phyloP scores from a whole-genome alignment of 768 basidiomycete species.

The Holtermannia corniformis region DNA sequence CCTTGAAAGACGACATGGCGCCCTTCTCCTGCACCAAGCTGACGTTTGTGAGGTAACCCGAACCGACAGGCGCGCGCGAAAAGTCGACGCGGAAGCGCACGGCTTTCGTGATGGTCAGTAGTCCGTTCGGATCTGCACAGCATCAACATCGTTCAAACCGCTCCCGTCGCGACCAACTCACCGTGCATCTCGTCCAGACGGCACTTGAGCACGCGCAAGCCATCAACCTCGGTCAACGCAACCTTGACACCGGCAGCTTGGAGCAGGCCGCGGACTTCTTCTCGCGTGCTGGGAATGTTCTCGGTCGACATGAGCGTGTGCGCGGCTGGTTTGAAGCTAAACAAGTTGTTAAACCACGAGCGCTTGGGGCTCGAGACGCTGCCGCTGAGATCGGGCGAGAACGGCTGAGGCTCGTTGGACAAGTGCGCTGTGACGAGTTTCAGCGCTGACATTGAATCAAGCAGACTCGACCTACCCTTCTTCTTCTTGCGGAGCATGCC shows the following conservation, averaged over 20 bases:
- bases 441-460: background rate
- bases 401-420: constrained; percentile 26
- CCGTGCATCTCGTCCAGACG: constrained; percentile 56
- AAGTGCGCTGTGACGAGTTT: background rate
- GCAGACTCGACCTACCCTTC: constrained; percentile 10
- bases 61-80: constrained; percentile 41
- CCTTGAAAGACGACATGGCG: constrained; percentile 68
- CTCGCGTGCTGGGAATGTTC: constrained; percentile 53
- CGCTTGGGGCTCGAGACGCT: constrained; percentile 46
- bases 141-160: background rate
- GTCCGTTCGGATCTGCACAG: constrained; percentile 47
- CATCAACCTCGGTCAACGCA: constrained; percentile 55
- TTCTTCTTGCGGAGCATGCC: constrained; percentile 34
- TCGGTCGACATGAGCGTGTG: constrained; percentile 44
- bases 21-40: constrained; percentile 76
- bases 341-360: constrained; percentile 79
- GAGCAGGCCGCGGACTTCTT: constrained; percentile 64
- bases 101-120: constrained; percentile 54
- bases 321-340: constrained; percentile 63
- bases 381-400: constrained; percentile 20
- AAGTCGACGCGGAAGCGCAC: constrained; percentile 79
- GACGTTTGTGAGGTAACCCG: constrained; percentile 53
- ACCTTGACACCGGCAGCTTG: constrained; percentile 62
- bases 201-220: constrained; percentile 64
- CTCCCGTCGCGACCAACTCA: constrained; percentile 10